Evolutionary conservation across 768 basidiomycete species (phyloP), one percentile per base, ranked within the genome.

Genomic region (Leccinum boreale): DNA sequence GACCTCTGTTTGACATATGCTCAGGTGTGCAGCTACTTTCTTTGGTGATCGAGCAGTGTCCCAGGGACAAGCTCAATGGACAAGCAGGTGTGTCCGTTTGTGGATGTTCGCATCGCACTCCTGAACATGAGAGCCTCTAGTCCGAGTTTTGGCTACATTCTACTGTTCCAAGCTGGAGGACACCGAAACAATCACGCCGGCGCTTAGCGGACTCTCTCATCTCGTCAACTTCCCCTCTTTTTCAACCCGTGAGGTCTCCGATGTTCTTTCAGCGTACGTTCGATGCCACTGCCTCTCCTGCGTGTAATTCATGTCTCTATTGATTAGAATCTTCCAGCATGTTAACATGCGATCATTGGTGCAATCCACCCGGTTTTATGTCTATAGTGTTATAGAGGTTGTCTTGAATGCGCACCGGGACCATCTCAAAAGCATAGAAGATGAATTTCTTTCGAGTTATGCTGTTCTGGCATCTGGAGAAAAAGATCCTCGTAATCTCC

Each of bases 401-500:
- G 74, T 98, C 21, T 4, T 59, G 55, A 57, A 61, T 44, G 50
- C 60, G 7, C 55, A 65, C 33, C 57, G 9, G 35, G 19, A 60
- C 88, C 92, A 83, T 33, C 73, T 98, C 21, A 89, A 89, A 70
- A 75, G 69, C 6, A 81, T 92, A 80, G 88, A 87, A 1, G 78
- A 83, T 24, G 79, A 77, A 8, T 98, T 98, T 70, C 59, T 98
- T 23, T 74, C 77, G 7, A 83, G 85, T 23, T 99, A 98, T 70
- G 81, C 89, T 29, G 68, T 70, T 50, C 74, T 98, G n/a, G 94
- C 86, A 4, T 91, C 97, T 56, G 95, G 94, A 15, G 97, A 99
- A 75, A 98, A 98, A 67, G 97, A 99, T 69, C 97, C 97, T 29
- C 81, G 97, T 17, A 99, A 98, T 73, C 78, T 99, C 8, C 78